phyloP scores from a whole-genome alignment of 768 basidiomycete species.

The Epithele typhae region DNA sequence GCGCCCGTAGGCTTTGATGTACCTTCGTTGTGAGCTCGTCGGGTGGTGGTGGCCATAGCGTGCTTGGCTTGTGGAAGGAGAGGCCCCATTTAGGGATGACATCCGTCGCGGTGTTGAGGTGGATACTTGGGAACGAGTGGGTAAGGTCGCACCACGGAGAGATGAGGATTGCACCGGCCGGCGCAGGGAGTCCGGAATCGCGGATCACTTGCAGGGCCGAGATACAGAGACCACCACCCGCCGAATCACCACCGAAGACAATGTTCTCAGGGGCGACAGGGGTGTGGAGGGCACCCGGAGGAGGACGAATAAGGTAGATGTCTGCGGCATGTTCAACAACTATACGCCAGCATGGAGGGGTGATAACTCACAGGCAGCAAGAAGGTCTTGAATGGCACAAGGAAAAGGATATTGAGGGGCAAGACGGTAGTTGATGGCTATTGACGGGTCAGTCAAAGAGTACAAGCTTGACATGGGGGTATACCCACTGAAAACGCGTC shows the following conservation, averaged over 20 bases:
- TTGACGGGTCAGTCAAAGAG: slow-evolving; percentile 5
- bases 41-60: slow-evolving; percentile 73
- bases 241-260: slow-evolving; percentile 87
- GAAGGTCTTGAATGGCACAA: slow-evolving; percentile 81
- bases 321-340: too few species aligned
- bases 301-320: slow-evolving; percentile 86
- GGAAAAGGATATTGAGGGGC: slow-evolving; percentile 98
- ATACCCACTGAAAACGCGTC: slow-evolving; percentile 72
- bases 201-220: slow-evolving; percentile 85
- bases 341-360: too few species aligned
- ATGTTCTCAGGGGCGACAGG: slow-evolving; percentile 81
- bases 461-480: background rate
- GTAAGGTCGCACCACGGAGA: slow-evolving; percentile 95
- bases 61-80: slow-evolving; percentile 74
- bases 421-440: slow-evolving; percentile 79
- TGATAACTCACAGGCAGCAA: slow-evolving; percentile 79
- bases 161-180: slow-evolving; percentile 85
- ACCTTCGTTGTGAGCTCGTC: slow-evolving; percentile 56
- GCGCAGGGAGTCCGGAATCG: slow-evolving; percentile 74
- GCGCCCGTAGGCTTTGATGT: slow-evolving; percentile 54
- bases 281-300: slow-evolving; percentile 67
- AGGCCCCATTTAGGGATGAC: slow-evolving; percentile 74
- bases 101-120: slow-evolving; percentile 82
- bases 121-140: slow-evolving; percentile 89
- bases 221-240: slow-evolving; percentile 84